Conservation (phyloP, 2,329 filamentous ascomycete genomes). For the Fusarium sulawesiense region DNA sequence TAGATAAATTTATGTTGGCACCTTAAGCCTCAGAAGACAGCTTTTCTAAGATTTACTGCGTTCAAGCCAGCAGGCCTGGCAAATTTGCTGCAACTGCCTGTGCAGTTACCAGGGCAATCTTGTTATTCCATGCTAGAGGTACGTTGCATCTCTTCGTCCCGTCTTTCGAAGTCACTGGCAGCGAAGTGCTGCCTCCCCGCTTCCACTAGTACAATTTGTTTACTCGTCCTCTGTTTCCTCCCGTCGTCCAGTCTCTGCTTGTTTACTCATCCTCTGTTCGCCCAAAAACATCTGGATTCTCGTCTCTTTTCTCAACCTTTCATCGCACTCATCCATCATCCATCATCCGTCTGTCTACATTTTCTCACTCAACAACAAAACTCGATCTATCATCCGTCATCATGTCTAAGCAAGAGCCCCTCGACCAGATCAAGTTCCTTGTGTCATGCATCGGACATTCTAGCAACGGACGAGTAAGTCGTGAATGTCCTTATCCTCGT, state of each 20-base stretch:
- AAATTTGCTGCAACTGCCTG: neutral
- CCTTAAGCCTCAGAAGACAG: neutral
- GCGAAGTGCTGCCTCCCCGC: neutral
- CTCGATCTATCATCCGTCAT: conserved; percentile 43
- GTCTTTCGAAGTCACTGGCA: conserved; percentile 2
- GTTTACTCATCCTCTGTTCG: neutral
- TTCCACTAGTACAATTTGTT: neutral
- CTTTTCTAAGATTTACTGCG: neutral
- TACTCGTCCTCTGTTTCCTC: neutral
- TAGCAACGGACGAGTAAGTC: conserved; percentile 67
- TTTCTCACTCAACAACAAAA: neutral
- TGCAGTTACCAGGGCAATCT: too few species aligned
- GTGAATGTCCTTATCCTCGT: neutral
- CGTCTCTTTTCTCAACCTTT: neutral
- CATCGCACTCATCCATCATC: neutral
- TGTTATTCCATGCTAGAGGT: too few species aligned
- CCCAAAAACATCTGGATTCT: neutral
- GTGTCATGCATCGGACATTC: conserved; percentile 73
- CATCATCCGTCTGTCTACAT: neutral
- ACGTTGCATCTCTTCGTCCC: conserved; percentile 1
- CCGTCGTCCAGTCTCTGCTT: neutral
- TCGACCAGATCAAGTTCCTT: conserved; percentile 72
- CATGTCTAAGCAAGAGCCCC: conserved; percentile 65
- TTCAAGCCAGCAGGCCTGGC: neutral
- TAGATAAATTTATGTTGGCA: neutral